A percentile compares a stretch with the other conserved stretches of the same genome.
Evolutionary conservation across 306 rosid genomes (phyloP).

Genomic region (Potentilla sterilis): DNA sequence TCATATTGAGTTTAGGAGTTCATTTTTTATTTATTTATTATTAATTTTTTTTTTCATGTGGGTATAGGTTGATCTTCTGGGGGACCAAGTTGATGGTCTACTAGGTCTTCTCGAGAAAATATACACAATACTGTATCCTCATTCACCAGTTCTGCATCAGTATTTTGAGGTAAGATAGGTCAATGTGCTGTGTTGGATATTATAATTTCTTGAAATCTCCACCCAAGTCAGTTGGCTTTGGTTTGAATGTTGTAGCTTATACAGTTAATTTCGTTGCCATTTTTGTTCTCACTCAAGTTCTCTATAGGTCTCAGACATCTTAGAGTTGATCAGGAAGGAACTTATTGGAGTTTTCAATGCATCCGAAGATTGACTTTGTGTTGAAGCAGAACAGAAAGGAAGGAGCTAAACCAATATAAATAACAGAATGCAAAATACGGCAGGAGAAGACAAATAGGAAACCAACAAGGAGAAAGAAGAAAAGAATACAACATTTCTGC

Average conservation of each 20-base stretch:
- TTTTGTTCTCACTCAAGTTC: background rate
- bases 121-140: conserved; percentile 43
- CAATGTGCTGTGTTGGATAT: background rate
- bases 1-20: background rate
- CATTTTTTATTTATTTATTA: no score
- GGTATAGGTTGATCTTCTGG: conserved; percentile 81
- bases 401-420: background rate
- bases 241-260: background rate
- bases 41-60: background rate
- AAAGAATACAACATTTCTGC: background rate
- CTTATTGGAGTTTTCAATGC: conserved; percentile 26
- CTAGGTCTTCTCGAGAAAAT: conserved; percentile 57
- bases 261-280: background rate
- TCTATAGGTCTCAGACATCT: conserved; percentile 51
- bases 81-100: conserved; percentile 86
- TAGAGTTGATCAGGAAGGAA: conserved; percentile 49
- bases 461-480: background rate
- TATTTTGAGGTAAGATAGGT: conserved; percentile 49
- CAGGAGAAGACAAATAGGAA: conserved; percentile 1
- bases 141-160: conserved; percentile 62
- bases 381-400: background rate
- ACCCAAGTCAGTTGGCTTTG: background rate
- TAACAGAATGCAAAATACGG: background rate
- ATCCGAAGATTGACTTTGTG: background rate
- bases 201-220: background rate